Conservation (phyloP, 768 basidiomycete genomes). For the Tricholomella constricta region DNA sequence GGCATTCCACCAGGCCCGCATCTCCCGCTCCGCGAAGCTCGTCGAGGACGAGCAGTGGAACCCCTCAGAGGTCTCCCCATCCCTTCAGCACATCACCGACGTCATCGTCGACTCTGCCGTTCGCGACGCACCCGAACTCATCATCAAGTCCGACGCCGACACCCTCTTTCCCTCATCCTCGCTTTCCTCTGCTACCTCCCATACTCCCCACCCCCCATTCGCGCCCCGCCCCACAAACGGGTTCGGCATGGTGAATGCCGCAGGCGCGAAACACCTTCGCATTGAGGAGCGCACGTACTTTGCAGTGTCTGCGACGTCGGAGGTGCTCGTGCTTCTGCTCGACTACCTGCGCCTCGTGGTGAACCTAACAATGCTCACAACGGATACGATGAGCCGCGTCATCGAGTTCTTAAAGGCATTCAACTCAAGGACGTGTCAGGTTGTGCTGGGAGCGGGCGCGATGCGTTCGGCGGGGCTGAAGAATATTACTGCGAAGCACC, state of each 20-base stretch:
- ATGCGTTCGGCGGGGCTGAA: constrained; percentile 97
- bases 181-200: constrained; percentile 15
- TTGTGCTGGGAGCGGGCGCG: constrained; percentile 97
- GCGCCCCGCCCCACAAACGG: constrained; percentile 6
- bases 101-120: constrained; percentile 82
- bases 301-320: constrained; percentile 82
- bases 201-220: not conserved
- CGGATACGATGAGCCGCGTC: constrained; percentile 91
- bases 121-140: constrained; percentile 72
- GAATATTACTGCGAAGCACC: constrained; percentile 97
- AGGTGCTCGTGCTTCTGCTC: constrained; percentile 67
- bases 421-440: constrained; percentile 97
- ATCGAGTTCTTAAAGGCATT: constrained; percentile 98
- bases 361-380: constrained; percentile 86
- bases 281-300: constrained; percentile 88
- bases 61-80: constrained; percentile 68
- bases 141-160: constrained; percentile 33
- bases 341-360: constrained; percentile 90
- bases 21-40: constrained; percentile 80
- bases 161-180: constrained; percentile 13
- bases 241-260: not conserved
- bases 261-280: constrained; percentile 58
- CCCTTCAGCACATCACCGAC: constrained; percentile 71
- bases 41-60: constrained; percentile 98
- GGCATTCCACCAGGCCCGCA: constrained; percentile 78